phyloP scores from a whole-genome alignment of 371 early-diverging fungal genomes.

The Blakeslea trispora region DNA sequence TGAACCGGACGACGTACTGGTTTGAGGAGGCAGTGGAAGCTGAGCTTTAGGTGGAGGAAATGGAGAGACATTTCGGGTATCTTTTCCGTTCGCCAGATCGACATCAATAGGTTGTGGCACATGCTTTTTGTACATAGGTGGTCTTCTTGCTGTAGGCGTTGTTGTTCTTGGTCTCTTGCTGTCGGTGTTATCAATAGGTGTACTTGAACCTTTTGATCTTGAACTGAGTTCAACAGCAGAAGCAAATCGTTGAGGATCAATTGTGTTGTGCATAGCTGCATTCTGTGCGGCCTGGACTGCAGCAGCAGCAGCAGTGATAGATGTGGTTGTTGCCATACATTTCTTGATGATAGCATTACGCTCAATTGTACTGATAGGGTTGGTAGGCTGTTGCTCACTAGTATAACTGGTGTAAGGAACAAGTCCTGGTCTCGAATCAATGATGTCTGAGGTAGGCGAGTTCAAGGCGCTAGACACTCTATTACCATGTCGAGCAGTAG shows the following conservation, averaged over 20 bases:
- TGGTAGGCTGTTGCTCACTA: too few species aligned
- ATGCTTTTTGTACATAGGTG: constrained; percentile 2
- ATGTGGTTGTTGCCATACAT: not conserved
- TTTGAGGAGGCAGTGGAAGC: constrained; percentile 3
- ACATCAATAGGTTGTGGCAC: constrained; percentile 20
- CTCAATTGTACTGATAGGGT: too few species aligned
- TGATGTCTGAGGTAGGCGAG: not conserved
- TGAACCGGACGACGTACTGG: constrained; percentile 14
- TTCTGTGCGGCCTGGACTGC: constrained; percentile 5
- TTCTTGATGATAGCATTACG: too few species aligned
- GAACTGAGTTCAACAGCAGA: constrained; percentile 33
- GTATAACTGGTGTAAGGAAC: too few species aligned
- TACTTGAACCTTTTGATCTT: constrained; percentile 8
- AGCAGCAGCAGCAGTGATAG: constrained; percentile 6
- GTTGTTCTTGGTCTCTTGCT: constrained; percentile 19
- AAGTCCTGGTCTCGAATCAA: too few species aligned
- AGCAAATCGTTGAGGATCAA: constrained; percentile 22
- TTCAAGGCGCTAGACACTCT: not conserved
- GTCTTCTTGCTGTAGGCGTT: constrained; percentile 25
- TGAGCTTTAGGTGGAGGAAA: not conserved
- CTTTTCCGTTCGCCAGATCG: constrained; percentile 26
- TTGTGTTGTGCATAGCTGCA: constrained; percentile 1
- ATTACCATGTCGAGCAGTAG: not conserved
- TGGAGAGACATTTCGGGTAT: not conserved
- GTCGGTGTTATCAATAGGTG: not conserved